phyloP scores from a whole-genome alignment of 2,329 filamentous ascomycete species.

The Aureobasidium melanogenum region DNA sequence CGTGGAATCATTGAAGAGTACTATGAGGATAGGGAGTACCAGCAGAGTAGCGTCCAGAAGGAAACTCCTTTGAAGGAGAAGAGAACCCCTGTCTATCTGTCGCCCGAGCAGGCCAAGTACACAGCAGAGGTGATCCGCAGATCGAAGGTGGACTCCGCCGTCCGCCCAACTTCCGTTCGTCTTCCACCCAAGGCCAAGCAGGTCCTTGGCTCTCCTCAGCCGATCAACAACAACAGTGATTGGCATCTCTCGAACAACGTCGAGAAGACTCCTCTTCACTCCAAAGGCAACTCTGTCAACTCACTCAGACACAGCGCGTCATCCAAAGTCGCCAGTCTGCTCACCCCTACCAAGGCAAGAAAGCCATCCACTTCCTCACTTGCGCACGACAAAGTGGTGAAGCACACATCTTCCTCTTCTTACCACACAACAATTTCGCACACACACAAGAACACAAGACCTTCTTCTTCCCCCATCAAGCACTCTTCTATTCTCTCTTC shows the following conservation, averaged over 20 bases:
- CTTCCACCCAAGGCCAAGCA: slow-evolving; percentile 8
- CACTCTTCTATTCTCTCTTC: neutral
- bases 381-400: neutral
- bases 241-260: neutral
- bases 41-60: slow-evolving; percentile 24
- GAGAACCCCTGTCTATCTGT: slow-evolving; percentile 20
- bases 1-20: slow-evolving; percentile 33
- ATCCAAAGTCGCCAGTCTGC: neutral
- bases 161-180: neutral
- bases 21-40: slow-evolving; percentile 23
- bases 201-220: slow-evolving; percentile 4
- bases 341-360: neutral
- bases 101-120: neutral
- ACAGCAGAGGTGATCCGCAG: neutral
- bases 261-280: neutral
- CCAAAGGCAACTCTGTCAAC: neutral
- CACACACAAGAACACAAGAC: neutral
- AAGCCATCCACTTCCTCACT: neutral
- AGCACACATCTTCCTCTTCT: neutral
- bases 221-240: neutral
- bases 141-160: neutral
- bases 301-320: neutral
- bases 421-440: neutral
- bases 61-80: slow-evolving; percentile 23
- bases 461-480: neutral